Conservation (phyloP, 495 filamentous ascomycete genomes). For the Tetracladium setigerum region DNA sequence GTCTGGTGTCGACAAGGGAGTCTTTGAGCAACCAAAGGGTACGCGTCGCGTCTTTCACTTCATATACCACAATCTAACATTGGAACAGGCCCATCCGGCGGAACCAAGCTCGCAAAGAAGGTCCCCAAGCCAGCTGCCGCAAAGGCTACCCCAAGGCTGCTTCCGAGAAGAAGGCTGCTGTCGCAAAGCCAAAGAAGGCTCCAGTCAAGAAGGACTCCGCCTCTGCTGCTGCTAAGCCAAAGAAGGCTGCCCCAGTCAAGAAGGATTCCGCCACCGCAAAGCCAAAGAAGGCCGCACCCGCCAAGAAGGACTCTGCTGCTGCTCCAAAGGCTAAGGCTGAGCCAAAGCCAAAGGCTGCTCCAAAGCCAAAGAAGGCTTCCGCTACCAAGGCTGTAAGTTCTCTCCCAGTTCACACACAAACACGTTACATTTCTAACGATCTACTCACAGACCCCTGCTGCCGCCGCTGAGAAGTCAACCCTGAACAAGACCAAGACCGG, state of each 20-base stretch:
- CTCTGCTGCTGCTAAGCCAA: constrained; percentile 24
- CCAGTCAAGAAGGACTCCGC: constrained; percentile 35
- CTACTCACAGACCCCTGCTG: constrained; percentile 41
- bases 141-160: constrained; percentile 27
- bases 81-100: constrained; percentile 65
- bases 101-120: constrained; percentile 96
- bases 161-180: constrained; percentile 36
- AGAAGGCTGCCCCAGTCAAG: constrained; percentile 27
- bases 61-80: not conserved
- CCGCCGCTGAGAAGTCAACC: constrained; percentile 59
- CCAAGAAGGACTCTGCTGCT: constrained; percentile 24
- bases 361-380: constrained; percentile 14
- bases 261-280: constrained; percentile 43
- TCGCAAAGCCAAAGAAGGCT: constrained; percentile 42
- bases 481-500: constrained; percentile 74
- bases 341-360: constrained; percentile 52
- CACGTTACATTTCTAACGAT: constrained; percentile 27
- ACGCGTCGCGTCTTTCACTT: constrained; percentile 31
- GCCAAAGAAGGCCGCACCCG: constrained; percentile 37
- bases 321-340: constrained; percentile 35
- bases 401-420: not conserved
- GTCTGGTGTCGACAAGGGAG: constrained; percentile 79
- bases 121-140: constrained; percentile 32
- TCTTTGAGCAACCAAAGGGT: constrained; percentile 96
- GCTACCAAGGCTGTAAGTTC: constrained; percentile 15